phyloP scores from a whole-genome alignment of 2,329 filamentous ascomycete genomes.

The Colletotrichum musae region DNA sequence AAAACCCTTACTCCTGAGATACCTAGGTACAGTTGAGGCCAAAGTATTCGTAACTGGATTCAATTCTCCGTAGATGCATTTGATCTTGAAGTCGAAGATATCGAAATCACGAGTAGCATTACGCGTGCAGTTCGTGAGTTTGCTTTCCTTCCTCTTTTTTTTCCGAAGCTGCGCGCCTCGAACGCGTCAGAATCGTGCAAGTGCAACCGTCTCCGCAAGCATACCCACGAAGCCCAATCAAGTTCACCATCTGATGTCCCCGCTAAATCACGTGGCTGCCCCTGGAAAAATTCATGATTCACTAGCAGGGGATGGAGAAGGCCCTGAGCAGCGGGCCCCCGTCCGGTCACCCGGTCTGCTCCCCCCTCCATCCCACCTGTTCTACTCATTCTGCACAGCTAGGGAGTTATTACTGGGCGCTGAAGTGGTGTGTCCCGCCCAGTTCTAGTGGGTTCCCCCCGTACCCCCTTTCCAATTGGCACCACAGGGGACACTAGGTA shows the following conservation, averaged over 20 bases:
- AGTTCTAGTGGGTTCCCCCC: conserved; percentile 36
- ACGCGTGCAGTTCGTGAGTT: background rate
- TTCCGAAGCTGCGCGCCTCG: conserved; percentile 31
- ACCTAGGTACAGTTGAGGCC: too few relatives aligned
- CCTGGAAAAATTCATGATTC: conserved; percentile 32
- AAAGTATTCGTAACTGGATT: background rate
- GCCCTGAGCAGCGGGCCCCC: conserved; percentile 25
- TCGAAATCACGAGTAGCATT: background rate
- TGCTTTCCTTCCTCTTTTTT: background rate
- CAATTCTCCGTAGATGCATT: background rate
- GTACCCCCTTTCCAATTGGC: background rate
- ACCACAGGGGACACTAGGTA: conserved; percentile 31
- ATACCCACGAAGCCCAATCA: conserved; percentile 27
- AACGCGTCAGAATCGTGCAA: conserved; percentile 42
- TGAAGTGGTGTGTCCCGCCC: conserved; percentile 8
- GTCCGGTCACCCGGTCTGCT: background rate
- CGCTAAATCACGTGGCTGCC: conserved; percentile 39
- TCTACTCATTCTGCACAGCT: conserved; percentile 26
- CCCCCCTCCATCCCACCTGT: conserved; percentile 33
- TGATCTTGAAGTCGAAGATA: conserved; percentile 4
- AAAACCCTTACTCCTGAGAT: background rate
- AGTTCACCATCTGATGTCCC: conserved; percentile 22
- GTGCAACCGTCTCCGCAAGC: conserved; percentile 19
- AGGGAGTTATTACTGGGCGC: too few relatives aligned
- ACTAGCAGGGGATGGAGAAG: conserved; percentile 4